phyloP scores from a whole-genome alignment of 2,329 filamentous ascomycete species.

The Leptosphaerulina australis region DNA sequence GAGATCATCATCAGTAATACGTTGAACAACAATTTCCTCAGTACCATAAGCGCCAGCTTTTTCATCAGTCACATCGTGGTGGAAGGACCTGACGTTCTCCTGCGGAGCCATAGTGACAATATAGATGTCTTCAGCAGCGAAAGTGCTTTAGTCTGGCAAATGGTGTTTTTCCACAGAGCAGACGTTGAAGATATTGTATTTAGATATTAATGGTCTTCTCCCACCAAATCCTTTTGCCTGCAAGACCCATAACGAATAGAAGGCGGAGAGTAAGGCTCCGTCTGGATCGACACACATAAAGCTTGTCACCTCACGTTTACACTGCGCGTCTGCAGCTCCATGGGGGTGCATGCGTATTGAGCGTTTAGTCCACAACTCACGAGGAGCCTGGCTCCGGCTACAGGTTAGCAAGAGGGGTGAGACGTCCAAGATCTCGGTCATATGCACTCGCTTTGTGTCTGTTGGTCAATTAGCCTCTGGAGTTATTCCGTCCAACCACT shows the following conservation, averaged over 20 bases:
- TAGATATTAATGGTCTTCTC: neutral
- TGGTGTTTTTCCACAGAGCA: too few species aligned
- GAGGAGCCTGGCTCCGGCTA: neutral
- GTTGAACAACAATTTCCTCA: conserved; percentile 54
- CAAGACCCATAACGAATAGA: neutral
- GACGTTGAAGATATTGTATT: too few species aligned
- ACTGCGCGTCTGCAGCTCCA: conserved; percentile 1
- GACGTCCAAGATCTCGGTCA: neutral
- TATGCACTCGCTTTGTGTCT: conserved; percentile 11
- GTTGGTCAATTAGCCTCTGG: neutral
- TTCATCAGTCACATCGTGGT: conserved; percentile 18
- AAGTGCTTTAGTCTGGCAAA: neutral
- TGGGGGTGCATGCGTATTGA: neutral
- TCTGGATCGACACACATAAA: conserved; percentile 1
- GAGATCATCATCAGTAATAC: conserved; percentile 56
- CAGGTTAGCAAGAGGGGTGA: neutral
- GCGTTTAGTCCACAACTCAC: neutral
- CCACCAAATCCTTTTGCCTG: neutral
- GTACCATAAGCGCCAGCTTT: conserved; percentile 38
- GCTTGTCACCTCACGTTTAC: conserved; percentile 5
- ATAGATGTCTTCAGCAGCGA: neutral
- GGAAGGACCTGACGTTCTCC: conserved; percentile 16
- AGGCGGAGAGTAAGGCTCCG: conserved; percentile 10
- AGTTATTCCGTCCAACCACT: conserved; percentile 23
- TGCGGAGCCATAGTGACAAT: conserved; percentile 9